These are phyloP conservation scores for Penicillium maclennaniae DNA, from an alignment of 495 filamentous ascomycete species.

Conservation along the genomic window DNA sequence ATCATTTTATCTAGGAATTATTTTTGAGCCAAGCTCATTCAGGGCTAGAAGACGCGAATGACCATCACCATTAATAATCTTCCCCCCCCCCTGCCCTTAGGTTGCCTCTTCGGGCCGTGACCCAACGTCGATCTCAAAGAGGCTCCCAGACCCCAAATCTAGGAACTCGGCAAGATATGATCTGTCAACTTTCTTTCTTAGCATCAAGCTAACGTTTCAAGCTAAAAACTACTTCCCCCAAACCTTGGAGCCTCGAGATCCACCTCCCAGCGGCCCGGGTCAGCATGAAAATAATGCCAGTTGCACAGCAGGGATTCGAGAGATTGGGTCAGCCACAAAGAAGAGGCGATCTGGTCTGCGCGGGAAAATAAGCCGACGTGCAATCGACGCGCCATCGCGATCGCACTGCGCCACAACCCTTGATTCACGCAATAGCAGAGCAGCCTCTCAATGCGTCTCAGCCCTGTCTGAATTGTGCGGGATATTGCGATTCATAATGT, in stretches of 20 bases:
- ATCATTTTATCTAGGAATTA: too few relatives aligned
- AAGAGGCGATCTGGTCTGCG: too few relatives aligned
- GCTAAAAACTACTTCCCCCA: not conserved
- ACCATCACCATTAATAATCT: not conserved
- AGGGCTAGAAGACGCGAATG: not conserved
- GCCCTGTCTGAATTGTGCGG: not conserved
- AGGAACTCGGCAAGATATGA: not conserved
- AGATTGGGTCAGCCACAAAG: not conserved
- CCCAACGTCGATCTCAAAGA: not conserved
- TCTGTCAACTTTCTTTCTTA: not conserved
- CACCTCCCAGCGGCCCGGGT: slow-evolving; percentile 1
- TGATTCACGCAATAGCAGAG: not conserved
- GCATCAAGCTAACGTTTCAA: slow-evolving; percentile 4
- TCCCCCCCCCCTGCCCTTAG: not conserved
- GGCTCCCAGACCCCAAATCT: not conserved
- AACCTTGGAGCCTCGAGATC: not conserved
- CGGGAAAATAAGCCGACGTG: not conserved
- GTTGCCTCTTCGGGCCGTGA: not conserved
- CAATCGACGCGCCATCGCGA: not conserved
- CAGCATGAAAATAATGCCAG: not conserved
- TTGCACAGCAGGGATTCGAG: not conserved
- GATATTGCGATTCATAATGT: not conserved
- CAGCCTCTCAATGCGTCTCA: not conserved
- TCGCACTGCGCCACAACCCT: not conserved
- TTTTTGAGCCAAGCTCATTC: too few relatives aligned